Percentiles rank a stretch among this genome's conserved stretches.
Evolutionary conservation across 2,329 filamentous ascomycete species (phyloP).

Genomic region (Biscogniauxia mediterranea): DNA sequence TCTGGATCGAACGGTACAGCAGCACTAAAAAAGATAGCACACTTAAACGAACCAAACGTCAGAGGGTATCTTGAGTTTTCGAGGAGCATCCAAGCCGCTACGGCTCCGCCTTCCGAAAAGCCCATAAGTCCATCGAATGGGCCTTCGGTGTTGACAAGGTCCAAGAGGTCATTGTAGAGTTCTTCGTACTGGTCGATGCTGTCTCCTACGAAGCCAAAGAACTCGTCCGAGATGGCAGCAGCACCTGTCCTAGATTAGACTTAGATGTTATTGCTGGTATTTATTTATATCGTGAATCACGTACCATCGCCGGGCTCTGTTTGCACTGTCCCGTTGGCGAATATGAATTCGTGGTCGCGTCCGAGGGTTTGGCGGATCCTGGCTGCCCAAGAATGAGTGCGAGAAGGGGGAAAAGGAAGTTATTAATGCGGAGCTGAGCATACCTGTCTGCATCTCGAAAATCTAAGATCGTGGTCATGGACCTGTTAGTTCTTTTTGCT

Average conservation of each 20-base stretch:
- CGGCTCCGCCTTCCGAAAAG: constrained; percentile 31
- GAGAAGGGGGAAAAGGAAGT: constrained; percentile 2
- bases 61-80: constrained; percentile 25
- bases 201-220: constrained; percentile 24
- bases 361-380: constrained; percentile 27
- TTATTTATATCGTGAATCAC: constrained; percentile 2
- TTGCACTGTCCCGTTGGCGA: constrained; percentile 25
- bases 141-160: constrained; percentile 23
- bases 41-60: constrained; percentile 29
- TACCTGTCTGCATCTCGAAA: constrained; percentile 31
- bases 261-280: background rate
- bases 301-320: constrained; percentile 24
- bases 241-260: constrained; percentile 19
- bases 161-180: constrained; percentile 24
- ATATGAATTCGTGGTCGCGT: constrained; percentile 26
- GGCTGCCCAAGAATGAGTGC: constrained; percentile 17
- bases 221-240: constrained; percentile 23
- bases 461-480: constrained; percentile 15
- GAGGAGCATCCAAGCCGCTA: constrained; percentile 32
- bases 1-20: constrained; percentile 30
- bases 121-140: constrained; percentile 33
- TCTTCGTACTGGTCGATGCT: constrained; percentile 20
- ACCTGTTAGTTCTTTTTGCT: constrained; percentile 10
- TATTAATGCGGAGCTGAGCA: constrained; percentile 1
- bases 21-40: constrained; percentile 33